Conservation (phyloP, 1,284 basidiomycete species). For the Clitocybe nebularis region DNA sequence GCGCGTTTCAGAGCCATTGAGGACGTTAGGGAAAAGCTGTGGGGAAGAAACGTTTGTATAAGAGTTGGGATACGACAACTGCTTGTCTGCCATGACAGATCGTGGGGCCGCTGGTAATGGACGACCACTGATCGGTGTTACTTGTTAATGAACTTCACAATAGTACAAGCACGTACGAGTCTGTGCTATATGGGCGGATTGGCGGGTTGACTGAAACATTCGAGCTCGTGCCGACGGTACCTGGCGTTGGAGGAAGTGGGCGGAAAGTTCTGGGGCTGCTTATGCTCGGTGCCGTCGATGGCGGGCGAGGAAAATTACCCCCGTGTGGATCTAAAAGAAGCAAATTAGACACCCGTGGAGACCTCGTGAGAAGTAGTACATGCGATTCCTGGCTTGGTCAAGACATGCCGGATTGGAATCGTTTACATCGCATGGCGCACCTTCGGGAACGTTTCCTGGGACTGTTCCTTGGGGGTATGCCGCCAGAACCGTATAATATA, state of each 20-base stretch:
- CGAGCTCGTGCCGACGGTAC: constrained; percentile 5
- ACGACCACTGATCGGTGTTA: not conserved
- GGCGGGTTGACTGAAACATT: not conserved
- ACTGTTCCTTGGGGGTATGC: constrained; percentile 12
- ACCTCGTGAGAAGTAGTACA: not conserved
- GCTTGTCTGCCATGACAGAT: not conserved
- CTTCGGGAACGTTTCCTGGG: not conserved
- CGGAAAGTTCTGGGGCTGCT: constrained; percentile 17
- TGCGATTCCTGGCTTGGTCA: constrained; percentile 26
- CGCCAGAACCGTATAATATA: constrained; percentile 16
- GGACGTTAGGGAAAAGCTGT: no score
- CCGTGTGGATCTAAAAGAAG: not conserved
- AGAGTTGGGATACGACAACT: not conserved
- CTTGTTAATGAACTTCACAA: not conserved
- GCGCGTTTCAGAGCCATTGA: no score
- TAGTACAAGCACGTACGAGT: constrained; percentile 12
- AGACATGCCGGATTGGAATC: constrained; percentile 26
- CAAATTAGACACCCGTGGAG: not conserved
- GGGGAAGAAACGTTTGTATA: no score
- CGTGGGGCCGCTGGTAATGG: not conserved
- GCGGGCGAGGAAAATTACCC: constrained; percentile 10
- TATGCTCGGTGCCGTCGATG: constrained; percentile 16
- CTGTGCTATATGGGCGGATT: constrained; percentile 10
- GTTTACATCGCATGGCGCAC: not conserved
- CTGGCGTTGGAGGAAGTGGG: constrained; percentile 28